Conservation (phyloP, 1,139 yeast species). For the Kurtzmaniella natalensis region DNA sequence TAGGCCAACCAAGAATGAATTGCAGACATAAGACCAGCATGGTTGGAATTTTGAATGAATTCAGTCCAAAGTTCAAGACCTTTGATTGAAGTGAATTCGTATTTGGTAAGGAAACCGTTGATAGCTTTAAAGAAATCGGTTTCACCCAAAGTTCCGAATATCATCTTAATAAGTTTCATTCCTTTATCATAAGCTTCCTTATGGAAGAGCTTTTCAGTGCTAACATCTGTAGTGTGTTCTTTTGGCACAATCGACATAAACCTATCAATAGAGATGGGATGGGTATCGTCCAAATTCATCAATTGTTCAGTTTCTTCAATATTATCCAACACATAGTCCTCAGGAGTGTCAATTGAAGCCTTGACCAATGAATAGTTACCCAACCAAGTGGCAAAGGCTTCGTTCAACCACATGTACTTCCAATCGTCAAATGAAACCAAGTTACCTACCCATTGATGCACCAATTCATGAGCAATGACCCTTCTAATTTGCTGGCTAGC, state of each 20-base stretch:
- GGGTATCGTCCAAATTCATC: not conserved
- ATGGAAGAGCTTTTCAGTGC: conserved; percentile 41
- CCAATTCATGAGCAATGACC: conserved; percentile 63
- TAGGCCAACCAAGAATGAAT: conserved; percentile 21
- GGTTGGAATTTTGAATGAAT: conserved; percentile 15
- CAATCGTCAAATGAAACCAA: conserved; percentile 61
- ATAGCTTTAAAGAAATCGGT: conserved; percentile 12
- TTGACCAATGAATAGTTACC: conserved; percentile 41
- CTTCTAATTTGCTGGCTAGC: conserved; percentile 37
- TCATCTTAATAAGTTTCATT: conserved; percentile 52
- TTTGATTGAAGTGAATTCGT: conserved; percentile 16
- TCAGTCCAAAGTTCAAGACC: conserved; percentile 20
- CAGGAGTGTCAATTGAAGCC: conserved; percentile 18
- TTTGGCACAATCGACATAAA: conserved; percentile 1
- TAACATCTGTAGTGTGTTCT: conserved; percentile 3
- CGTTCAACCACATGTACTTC: conserved; percentile 69
- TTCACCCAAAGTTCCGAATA: conserved; percentile 42
- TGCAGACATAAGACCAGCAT: conserved; percentile 16
- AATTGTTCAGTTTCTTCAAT: conserved; percentile 4
- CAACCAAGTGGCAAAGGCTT: conserved; percentile 69
- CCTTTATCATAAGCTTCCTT: conserved; percentile 63
- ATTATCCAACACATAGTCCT: not conserved
- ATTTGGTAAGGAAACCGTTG: conserved; percentile 3
- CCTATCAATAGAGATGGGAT: not conserved
- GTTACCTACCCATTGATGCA: conserved; percentile 79